These are phyloP conservation scores for Phoma herbarum DNA, from an alignment of 2,329 filamentous ascomycete species.

Conservation along the genomic window DNA sequence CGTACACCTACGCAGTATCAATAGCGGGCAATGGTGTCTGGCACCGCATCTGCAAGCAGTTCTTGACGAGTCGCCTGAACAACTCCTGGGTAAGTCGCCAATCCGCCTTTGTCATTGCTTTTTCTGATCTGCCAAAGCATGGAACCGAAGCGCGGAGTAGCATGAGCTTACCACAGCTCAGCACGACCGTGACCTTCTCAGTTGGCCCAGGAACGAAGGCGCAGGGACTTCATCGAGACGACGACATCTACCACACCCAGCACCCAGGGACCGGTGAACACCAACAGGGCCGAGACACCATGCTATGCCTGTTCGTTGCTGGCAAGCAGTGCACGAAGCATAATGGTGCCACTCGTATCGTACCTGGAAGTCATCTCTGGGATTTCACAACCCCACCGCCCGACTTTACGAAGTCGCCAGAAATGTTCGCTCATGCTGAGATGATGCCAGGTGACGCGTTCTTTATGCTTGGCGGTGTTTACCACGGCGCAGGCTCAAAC, in stretches of 20 bases:
- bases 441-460: constrained; percentile 50
- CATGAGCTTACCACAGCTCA: constrained; percentile 31
- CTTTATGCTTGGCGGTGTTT: constrained; percentile 48
- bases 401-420: constrained; percentile 27
- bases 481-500: constrained; percentile 50
- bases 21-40: constrained; percentile 23
- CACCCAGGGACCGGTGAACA: constrained; percentile 25
- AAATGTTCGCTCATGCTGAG: constrained; percentile 35
- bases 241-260: constrained; percentile 39
- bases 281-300: constrained; percentile 32
- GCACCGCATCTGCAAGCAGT: constrained; percentile 23
- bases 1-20: constrained; percentile 17
- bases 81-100: constrained; percentile 23
- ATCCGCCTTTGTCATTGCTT: neutral
- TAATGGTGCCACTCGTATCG: constrained; percentile 52
- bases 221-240: constrained; percentile 42
- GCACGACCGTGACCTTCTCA: constrained; percentile 37
- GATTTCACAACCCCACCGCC: constrained; percentile 32
- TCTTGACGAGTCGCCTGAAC: constrained; percentile 20
- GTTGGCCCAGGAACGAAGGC: constrained; percentile 37
- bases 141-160: constrained; percentile 19
- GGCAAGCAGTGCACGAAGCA: constrained; percentile 40
- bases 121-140: constrained; percentile 7
- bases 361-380: constrained; percentile 52
- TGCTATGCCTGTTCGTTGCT: constrained; percentile 49